A percentile compares a stretch with the other conserved stretches of the same genome.
These are phyloP conservation scores for Calendula officinalis DNA, from an alignment of 129 eudicot genomes.

Conservation along the genomic window DNA sequence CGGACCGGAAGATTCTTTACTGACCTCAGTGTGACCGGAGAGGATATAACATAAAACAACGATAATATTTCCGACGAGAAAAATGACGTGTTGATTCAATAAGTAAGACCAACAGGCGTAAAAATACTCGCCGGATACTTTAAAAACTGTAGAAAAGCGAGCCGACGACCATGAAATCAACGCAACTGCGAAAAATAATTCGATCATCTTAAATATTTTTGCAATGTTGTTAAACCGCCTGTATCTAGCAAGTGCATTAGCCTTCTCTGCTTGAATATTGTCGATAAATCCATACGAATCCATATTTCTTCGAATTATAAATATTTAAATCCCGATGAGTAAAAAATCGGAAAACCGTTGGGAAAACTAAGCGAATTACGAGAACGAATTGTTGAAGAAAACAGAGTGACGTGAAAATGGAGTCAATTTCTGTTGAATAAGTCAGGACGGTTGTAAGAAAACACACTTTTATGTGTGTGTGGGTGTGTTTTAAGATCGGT, in stretches of 20 bases:
- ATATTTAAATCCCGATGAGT: not conserved
- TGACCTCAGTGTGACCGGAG: conserved; percentile 37
- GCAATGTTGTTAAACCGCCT: conserved; percentile 47
- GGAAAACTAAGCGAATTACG: not conserved
- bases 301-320: conserved; percentile 19
- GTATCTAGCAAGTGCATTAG: conserved; percentile 58
- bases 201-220: conserved; percentile 38
- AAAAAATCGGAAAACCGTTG: not conserved
- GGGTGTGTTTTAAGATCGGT: conserved; percentile 3
- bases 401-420: conserved; percentile 17
- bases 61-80: conserved; percentile 68
- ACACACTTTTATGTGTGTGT: conserved; percentile 12
- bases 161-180: conserved; percentile 70
- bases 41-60: conserved; percentile 39
- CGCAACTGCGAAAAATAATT: conserved; percentile 37
- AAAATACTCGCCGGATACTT: conserved; percentile 26
- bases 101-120: conserved; percentile 26
- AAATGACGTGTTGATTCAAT: conserved; percentile 62
- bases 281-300: conserved; percentile 27
- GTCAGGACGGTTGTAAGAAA: not conserved
- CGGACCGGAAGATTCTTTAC: conserved; percentile 12
- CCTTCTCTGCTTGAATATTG: conserved; percentile 41
- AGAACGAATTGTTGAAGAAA: not conserved
- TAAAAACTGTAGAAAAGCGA: conserved; percentile 39
- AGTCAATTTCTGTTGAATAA: not conserved